phyloP scores from a whole-genome alignment of 257 asterid species.

The Solanum chiquidenum region DNA sequence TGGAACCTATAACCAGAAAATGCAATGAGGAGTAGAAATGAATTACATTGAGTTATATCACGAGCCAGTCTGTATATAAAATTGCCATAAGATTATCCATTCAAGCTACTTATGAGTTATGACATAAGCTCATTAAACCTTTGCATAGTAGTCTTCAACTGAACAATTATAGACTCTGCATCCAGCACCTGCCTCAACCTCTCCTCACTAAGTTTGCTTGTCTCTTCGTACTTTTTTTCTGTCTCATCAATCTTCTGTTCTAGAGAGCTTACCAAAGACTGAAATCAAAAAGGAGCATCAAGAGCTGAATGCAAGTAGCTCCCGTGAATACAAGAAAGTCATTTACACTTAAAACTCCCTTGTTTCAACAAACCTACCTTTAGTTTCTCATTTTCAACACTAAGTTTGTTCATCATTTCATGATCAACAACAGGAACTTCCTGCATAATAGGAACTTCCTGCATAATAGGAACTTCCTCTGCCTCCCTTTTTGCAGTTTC shows the following conservation, averaged over 20 bases:
- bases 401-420: constrained; percentile 1
- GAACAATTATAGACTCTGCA: constrained; percentile 74
- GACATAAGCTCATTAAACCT: constrained; percentile 21
- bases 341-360: neutral
- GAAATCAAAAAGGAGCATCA: neutral
- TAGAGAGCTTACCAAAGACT: constrained; percentile 74
- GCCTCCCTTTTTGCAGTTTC: neutral
- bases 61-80: neutral
- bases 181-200: constrained; percentile 89
- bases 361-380: constrained; percentile 6
- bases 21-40: neutral
- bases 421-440: neutral
- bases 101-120: neutral
- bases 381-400: constrained; percentile 10
- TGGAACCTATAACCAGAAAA: neutral
- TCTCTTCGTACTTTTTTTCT: constrained; percentile 78
- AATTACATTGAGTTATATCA: neutral
- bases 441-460: neutral
- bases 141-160: constrained; percentile 79
- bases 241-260: constrained; percentile 78
- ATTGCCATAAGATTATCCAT: neutral
- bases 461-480: neutral
- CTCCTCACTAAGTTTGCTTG: constrained; percentile 82
- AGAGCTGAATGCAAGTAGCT: neutral
- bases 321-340: neutral